phyloP scores from a whole-genome alignment of 768 basidiomycete genomes.

The Ramaria sp. region DNA sequence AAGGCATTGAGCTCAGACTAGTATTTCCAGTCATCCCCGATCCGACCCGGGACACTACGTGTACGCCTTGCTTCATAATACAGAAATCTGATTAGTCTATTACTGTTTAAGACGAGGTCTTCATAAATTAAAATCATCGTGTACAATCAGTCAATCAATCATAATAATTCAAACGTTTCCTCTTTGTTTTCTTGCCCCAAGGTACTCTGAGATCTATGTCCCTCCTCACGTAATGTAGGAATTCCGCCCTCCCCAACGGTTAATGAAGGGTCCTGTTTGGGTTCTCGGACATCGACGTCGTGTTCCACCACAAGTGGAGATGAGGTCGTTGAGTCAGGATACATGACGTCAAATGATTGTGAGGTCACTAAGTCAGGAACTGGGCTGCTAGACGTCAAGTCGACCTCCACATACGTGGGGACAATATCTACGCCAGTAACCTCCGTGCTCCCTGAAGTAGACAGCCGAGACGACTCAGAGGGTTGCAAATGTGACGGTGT shows the following conservation, averaged over 20 bases:
- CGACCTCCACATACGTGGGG: not conserved
- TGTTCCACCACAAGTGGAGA: not conserved
- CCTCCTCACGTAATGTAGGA: not conserved
- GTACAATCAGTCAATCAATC: not conserved
- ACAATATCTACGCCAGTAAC: not conserved
- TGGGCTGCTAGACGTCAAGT: not conserved
- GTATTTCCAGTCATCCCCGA: no score
- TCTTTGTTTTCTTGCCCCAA: not conserved
- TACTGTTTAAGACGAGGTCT: no score
- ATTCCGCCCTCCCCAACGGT: not conserved
- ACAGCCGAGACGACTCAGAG: not conserved
- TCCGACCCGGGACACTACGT: no score
- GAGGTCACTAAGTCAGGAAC: no score
- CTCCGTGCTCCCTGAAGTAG: not conserved
- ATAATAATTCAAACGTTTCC: not conserved
- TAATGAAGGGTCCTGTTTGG: not conserved
- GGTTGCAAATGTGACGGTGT: not conserved
- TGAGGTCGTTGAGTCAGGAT: slow-evolving; percentile 3
- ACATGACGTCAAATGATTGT: not conserved
- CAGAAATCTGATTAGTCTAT: no score
- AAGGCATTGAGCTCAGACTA: no score
- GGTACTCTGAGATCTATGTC: no score
- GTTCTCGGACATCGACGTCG: not conserved
- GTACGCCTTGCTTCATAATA: no score
- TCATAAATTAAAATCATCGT: no score